A percentile compares a stretch with the other conserved stretches of the same genome.
phyloP scores from a whole-genome alignment of 2,329 filamentous ascomycete genomes.

The Penicillium sp. region DNA sequence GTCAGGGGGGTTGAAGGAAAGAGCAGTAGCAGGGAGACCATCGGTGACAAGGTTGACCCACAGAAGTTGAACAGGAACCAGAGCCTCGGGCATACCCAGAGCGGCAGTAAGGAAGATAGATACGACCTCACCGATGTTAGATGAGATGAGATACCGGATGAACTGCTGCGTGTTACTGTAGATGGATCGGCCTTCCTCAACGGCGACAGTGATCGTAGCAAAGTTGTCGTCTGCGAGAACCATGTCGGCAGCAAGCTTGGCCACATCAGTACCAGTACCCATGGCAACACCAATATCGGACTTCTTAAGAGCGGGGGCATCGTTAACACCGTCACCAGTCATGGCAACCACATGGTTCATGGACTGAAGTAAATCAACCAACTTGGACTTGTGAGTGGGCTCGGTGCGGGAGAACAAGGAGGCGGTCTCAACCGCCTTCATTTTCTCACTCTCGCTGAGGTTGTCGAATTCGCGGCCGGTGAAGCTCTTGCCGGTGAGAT shows the following conservation, averaged over 20 bases:
- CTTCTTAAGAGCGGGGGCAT: conserved; percentile 96
- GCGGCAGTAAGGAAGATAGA: conserved; percentile 98
- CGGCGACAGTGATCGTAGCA: conserved; percentile 91
- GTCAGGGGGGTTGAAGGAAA: conserved; percentile 98
- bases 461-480: conserved; percentile 94
- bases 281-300: conserved; percentile 98
- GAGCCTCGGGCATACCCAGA: conserved; percentile 92
- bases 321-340: conserved; percentile 98
- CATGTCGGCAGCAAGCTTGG: conserved; percentile 97
- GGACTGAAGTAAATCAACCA: conserved; percentile 93
- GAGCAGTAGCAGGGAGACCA: conserved; percentile 89
- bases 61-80: conserved; percentile 94
- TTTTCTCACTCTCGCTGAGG: conserved; percentile 73
- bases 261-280: conserved; percentile 96
- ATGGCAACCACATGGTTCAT: conserved; percentile 95
- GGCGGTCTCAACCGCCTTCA: conserved; percentile 79
- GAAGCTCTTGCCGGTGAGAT: conserved; percentile 87
- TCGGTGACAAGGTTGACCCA: conserved; percentile 99
- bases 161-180: conserved; percentile 99
- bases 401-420: conserved; percentile 96
- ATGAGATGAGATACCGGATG: conserved; percentile 97
- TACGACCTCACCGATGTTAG: conserved; percentile 98
- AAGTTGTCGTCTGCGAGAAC: conserved; percentile 98
- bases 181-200: conserved; percentile 96
- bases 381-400: conserved; percentile 93